These are phyloP conservation scores for Chaetomium strumarium DNA, from an alignment of 2,329 filamentous ascomycete genomes.

Conservation along the genomic window DNA sequence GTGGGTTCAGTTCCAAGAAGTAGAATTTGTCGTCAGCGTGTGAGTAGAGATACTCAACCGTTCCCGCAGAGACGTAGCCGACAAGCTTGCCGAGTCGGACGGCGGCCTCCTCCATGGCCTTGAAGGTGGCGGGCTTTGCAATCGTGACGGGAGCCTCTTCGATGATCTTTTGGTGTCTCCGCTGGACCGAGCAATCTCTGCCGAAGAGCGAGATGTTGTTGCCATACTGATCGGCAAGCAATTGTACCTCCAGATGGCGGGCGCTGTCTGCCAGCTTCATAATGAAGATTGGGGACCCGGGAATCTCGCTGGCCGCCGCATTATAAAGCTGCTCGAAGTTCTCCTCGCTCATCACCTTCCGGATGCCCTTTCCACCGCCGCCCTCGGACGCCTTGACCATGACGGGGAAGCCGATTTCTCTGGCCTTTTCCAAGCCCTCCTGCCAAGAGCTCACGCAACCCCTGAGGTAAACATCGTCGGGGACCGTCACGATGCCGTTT, in stretches of 20 bases:
- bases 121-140: slow-evolving; percentile 82
- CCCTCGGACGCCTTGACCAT: slow-evolving; percentile 99
- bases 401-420: slow-evolving; percentile 92
- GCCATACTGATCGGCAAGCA: slow-evolving; percentile 96
- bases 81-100: slow-evolving; percentile 90
- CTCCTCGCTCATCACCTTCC: slow-evolving; percentile 82
- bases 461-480: slow-evolving; percentile 76
- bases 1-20: slow-evolving; percentile 96
- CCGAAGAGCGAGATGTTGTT: slow-evolving; percentile 99
- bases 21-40: slow-evolving; percentile 98
- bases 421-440: slow-evolving; percentile 81
- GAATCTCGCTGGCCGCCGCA: slow-evolving; percentile 93
- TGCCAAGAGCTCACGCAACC: slow-evolving; percentile 87
- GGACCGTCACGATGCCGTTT: slow-evolving; percentile 85
- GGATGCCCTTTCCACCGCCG: slow-evolving; percentile 98
- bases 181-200: slow-evolving; percentile 96
- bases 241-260: slow-evolving; percentile 92
- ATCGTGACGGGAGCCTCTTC: slow-evolving; percentile 98
- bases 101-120: slow-evolving; percentile 92
- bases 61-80: slow-evolving; percentile 97
- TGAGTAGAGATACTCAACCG: slow-evolving; percentile 98
- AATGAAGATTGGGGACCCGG: slow-evolving; percentile 98
- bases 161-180: slow-evolving; percentile 99
- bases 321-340: slow-evolving; percentile 86
- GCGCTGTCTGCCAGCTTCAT: slow-evolving; percentile 99